Evolutionary conservation across 305 asterid species (phyloP), one percentile per base, ranked within the genome.

Genomic region (Stenogyne calaminthoides): DNA sequence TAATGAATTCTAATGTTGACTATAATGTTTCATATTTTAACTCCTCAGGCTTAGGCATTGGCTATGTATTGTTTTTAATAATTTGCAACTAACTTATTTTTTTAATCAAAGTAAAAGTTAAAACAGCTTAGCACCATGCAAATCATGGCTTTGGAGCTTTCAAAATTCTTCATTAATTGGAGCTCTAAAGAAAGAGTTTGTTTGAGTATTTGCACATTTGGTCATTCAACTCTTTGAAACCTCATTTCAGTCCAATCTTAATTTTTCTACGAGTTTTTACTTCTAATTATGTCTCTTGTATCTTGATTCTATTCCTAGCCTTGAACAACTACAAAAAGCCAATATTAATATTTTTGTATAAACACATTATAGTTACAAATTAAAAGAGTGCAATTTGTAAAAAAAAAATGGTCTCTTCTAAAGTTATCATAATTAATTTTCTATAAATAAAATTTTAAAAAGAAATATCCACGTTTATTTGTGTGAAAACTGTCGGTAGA

Each of bases 111-210:
- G 42, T 66, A 47, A 66, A 65, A 46, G 3, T 16, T 3, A 9
- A 68, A n/a, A 68, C 63, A 34, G 14, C 72, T 52, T 32, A 69
- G 64, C 54, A 69, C 52, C 73, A 69, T 54, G 65, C 55, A 47
- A n/a, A 47, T 47, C 55, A 15, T 55, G 73, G 55, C 54, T 11
- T 9, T 16, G 40, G 27, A 36, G 14, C 52, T 39, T 16, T 34
- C 37, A 29, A 32, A 8, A 18, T 18, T 32, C 6, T 18, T 52
- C 27, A 52, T 52, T 52, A 7, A 52, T 18, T 7, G 58, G 58
- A 52, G 12, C 58, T 18, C 58, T 52, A 9, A 52, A 15, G 11
- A 18, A 51, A 18, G 11, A 52, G 25, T 18, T 19, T 19, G 27
- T 52, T 52, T 18, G 29, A 6, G 25, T 52, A 18, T 52, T 18